Evolutionary conservation across 805 yeast species (phyloP), one percentile per base, ranked within the genome.

Genomic region (Blastobotrys mokoenaii): DNA sequence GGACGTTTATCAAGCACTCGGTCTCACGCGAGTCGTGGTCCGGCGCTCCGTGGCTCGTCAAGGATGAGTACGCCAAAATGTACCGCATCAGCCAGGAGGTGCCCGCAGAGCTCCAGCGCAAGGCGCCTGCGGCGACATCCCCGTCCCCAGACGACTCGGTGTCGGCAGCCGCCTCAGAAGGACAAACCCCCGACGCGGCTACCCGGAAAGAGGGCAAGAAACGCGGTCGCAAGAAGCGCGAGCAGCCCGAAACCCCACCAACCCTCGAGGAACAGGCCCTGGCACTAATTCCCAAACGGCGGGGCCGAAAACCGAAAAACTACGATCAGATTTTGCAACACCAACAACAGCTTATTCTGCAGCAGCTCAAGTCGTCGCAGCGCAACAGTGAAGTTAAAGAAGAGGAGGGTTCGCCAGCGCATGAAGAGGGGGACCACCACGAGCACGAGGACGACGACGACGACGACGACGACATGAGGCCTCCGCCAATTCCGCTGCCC

Each of bases 31-130:
- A 89, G 1, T 74, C 82, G 45, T 85, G 84, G 71, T 71, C 81
- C 37, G 97, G 97, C 2, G 90, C 97, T 2, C 97, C 97, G 2
- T 93, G 97, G 97, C 79, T 90, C 16, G 93, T 93, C 12, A 84
- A 82, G 59, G 79, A 77, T 20, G 80, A 81, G 52, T 86, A 77
- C 61, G 93, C 93, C 0, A 71, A 70, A 46, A 73, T 73, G 54
- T 86, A 80, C 60, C 67, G 84, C 52, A 83, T 86, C 15, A 65
- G 63, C 35, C 59, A 61, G 34, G 46, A 31, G 18, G 46, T 62
- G 14, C 67, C 67, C 0, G 44, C 43, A 11, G 54, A 60, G 37
- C 46, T 60, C 31, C 50, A 48, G 16, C 46, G 48, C 15, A 33
- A 40, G 43, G 33, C 25, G 14, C 43, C 43, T 10, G 25, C 25